phyloP scores from a whole-genome alignment of 805 yeast genomes.

The Teunomyces tritomae region DNA sequence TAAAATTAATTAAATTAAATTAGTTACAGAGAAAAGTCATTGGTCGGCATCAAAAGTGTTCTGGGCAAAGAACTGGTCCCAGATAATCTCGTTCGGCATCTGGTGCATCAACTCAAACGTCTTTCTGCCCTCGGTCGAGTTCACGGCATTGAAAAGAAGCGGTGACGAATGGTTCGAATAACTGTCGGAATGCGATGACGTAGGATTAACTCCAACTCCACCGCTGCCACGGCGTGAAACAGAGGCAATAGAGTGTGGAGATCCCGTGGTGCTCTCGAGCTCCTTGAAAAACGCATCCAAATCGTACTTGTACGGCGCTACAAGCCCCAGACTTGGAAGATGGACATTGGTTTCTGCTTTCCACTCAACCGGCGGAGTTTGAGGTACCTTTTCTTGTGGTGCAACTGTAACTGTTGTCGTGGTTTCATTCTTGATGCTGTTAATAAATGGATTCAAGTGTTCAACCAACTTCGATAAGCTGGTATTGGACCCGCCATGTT shows the following conservation, averaged over 20 bases:
- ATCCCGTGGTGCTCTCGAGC: slow-evolving; percentile 32
- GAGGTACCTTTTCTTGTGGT: neutral
- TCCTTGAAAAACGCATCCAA: slow-evolving; percentile 50
- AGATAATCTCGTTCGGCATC: slow-evolving; percentile 62
- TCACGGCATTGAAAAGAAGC: slow-evolving; percentile 8
- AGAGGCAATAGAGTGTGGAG: slow-evolving; percentile 4
- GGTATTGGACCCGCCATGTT: slow-evolving; percentile 32
- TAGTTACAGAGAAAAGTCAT: neutral
- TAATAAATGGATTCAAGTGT: slow-evolving; percentile 15
- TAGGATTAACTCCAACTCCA: slow-evolving; percentile 15
- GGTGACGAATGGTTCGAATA: slow-evolving; percentile 13
- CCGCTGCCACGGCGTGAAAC: slow-evolving; percentile 5
- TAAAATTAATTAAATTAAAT: neutral
- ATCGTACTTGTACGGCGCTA: slow-evolving; percentile 9
- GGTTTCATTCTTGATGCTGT: neutral
- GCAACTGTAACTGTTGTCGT: too few species aligned
- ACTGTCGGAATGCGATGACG: slow-evolving; percentile 1
- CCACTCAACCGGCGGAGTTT: neutral
- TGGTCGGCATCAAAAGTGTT: neutral
- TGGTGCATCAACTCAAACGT: slow-evolving; percentile 61
- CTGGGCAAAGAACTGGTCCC: slow-evolving; percentile 60
- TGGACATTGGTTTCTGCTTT: neutral
- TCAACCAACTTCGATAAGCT: slow-evolving; percentile 40
- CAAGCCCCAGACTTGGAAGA: neutral
- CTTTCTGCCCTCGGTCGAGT: slow-evolving; percentile 48